Evolutionary conservation across 106 monocot species (phyloP), one percentile per base, ranked within the genome.

Genomic region (Platanthera guangdongensis): DNA sequence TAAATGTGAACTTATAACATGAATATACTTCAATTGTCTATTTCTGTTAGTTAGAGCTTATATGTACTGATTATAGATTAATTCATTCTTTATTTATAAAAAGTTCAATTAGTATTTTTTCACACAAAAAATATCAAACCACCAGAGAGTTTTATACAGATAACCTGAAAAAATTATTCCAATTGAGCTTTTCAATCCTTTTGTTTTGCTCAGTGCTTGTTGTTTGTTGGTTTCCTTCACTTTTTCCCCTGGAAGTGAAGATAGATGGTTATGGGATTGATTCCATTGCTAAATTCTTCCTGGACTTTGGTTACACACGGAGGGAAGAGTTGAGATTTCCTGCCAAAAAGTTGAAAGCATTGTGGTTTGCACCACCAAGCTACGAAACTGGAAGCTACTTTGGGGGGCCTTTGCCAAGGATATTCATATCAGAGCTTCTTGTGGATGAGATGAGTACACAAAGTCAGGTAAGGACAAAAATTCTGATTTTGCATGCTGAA

Each of bases 341-440:
- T 19, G 84, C 83, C 50, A 99, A 99, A 64, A 99, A 94, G 80
- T 70, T 99, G 78, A 99, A 77, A 80, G 97, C 97, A 18, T 30
- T 89, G 74, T 99, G 97, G 97, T 99, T 99, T 88, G 62, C 97
- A 6, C 97, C 97, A 81, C 94, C 94, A 8, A 72, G 65, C 50
- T 50, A 5, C 52, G 72, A 83, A 15, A 72, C n/a, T 54, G 79
- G 81, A 54, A 81, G 63, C 51, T 86, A 88, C 70, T 65, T 81
- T 13, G 13, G 79, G 67, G 86, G 86, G 22, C 89, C 97, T 75
- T 82, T 99, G 60, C 97, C 97, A 32, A 91, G 97, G 75, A 89
- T 99, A 74, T 99, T 99, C 50, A 90, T 99, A 83, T 99, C 97
- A 16, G 97, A 99, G 81, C 91, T 99, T 80, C 82, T 89, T 80